Evolutionary conservation across 352 stramenopile genomes (phyloP), one percentile per base, ranked within the genome.

Genomic region (Saprolegnia parasitica): DNA sequence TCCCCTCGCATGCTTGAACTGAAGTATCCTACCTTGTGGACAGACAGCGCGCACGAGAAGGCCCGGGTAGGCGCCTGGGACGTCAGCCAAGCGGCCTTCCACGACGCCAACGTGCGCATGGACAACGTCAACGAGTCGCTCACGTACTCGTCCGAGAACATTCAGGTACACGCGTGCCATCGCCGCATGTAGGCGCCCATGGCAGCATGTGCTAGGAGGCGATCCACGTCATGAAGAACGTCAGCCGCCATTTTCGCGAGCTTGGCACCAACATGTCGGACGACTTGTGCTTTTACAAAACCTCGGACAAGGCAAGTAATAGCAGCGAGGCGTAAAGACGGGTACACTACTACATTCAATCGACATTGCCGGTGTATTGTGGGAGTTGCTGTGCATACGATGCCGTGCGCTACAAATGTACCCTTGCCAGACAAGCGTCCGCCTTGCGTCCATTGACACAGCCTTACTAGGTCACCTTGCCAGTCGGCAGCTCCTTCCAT

Each of bases 91-190:
- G n/a, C 54, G 11, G 42, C 63, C 18, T 70, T 70, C 29, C 29
- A 63, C 32, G 46, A 52, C 13, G 23, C 63, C 9, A 52, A 70
- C 39, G 35, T 63, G n/a, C 63, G 63, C 35, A 70, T 70, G 63
- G 63, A 70, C 63, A 61, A 58, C 35, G 63, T 70, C 23, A 70
- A 70, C n/a, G 63, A 70, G 40, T 70, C 63, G 15, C 39, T 70
- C 15, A 62, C 63, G 40, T 70, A 54, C 32, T 70, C 63, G 6
- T 42, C 55, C n/a, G 63, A 70, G n/a, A 70, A 70, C 47, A 70
- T 70, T 47, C 46, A 70, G 46, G 62, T 68, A 18, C 24, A 9
- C 23, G 21, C 21, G 46, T 20, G 11, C 9, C 24, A 60, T 18
- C 9, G n/a, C 5, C n/a, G 39, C 42, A 16, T 57, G 47, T 11